Percentiles rank a stretch among this genome's conserved stretches.
These are phyloP conservation scores for Teratosphaeria viscida DNA, from an alignment of 2,329 filamentous ascomycete species.

Conservation along the genomic window DNA sequence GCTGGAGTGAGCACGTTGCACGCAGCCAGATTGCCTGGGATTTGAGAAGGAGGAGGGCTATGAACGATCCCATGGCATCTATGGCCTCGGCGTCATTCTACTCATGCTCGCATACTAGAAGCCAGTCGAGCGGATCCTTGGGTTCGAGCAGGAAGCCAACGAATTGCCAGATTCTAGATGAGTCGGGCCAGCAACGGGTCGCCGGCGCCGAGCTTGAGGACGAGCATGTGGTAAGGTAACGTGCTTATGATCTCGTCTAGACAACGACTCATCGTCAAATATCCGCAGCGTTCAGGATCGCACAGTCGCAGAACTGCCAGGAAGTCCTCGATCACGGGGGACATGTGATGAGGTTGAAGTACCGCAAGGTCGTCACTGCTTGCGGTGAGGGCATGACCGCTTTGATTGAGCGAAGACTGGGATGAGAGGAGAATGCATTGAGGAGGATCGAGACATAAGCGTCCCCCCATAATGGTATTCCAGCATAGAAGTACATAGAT, in stretches of 20 bases:
- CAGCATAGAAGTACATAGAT: too few species aligned
- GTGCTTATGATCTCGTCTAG: background rate
- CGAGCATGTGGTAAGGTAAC: background rate
- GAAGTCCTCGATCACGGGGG: background rate
- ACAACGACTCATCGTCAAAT: background rate
- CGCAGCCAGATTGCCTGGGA: too few species aligned
- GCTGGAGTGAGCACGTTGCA: background rate
- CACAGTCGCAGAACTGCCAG: background rate
- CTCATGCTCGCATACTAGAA: background rate
- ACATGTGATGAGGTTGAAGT: background rate
- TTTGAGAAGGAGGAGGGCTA: background rate
- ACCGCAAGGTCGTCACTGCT: background rate
- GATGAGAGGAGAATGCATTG: background rate
- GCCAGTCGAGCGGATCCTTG: background rate
- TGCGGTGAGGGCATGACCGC: background rate
- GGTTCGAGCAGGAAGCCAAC: background rate
- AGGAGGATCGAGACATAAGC: background rate
- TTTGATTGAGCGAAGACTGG: background rate
- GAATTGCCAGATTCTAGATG: background rate
- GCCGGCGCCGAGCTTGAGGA: background rate
- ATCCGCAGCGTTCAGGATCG: background rate
- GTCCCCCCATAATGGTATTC: too few species aligned
- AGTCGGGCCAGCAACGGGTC: background rate
- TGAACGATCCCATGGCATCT: background rate
- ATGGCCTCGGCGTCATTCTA: background rate